These are phyloP conservation scores for Dryas drummondii DNA, from an alignment of 306 rosid species.

Conservation along the genomic window DNA sequence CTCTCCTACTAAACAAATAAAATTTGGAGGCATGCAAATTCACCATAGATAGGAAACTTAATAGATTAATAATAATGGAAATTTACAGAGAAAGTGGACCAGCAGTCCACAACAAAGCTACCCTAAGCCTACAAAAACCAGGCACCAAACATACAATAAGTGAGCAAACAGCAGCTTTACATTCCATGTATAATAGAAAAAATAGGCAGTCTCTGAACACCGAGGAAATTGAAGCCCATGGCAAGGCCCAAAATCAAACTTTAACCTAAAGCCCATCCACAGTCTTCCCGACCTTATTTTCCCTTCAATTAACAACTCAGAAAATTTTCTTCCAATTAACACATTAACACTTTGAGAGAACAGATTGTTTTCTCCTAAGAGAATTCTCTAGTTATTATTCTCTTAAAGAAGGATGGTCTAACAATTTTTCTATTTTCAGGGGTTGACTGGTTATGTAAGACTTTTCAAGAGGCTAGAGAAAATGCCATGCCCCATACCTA, in stretches of 20 bases:
- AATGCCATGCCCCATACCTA: neutral
- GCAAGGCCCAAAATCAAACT: no score
- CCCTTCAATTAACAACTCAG: conserved; percentile 2
- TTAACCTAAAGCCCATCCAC: no score
- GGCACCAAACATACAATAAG: no score
- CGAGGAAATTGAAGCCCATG: no score
- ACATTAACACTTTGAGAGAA: neutral
- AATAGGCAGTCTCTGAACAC: no score
- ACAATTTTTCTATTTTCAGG: neutral
- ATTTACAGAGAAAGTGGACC: no score
- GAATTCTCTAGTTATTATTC: neutral
- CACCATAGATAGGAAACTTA: neutral
- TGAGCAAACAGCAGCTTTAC: no score
- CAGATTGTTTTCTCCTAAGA: neutral
- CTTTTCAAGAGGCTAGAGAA: neutral
- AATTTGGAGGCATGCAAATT: neutral
- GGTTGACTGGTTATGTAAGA: neutral
- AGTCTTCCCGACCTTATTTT: no score
- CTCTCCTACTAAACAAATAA: neutral
- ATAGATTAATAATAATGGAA: no score
- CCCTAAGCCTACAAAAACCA: no score
- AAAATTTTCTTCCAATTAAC: neutral
- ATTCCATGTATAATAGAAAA: no score
- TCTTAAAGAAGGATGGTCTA: neutral
- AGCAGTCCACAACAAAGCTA: no score